A percentile compares a stretch with the other conserved stretches of the same genome.
These are phyloP conservation scores for Articulospora tetracladia DNA, from an alignment of 495 filamentous ascomycete species.

Conservation along the genomic window DNA sequence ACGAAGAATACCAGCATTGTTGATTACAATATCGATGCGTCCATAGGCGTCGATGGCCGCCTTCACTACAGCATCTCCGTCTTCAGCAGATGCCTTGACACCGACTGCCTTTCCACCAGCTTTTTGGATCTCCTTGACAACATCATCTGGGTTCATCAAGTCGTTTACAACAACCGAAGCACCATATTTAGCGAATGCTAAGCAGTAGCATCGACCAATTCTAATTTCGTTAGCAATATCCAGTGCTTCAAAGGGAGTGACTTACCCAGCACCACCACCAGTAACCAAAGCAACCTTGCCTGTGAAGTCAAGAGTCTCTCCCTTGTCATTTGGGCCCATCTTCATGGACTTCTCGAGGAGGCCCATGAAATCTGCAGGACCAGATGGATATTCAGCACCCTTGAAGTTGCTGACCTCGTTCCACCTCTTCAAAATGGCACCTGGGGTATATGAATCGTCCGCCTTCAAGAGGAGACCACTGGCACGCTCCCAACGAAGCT, in stretches of 20 bases:
- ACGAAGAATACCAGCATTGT: conserved; percentile 95
- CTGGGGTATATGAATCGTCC: conserved; percentile 82
- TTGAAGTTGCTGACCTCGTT: conserved; percentile 84
- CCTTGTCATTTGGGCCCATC: conserved; percentile 66
- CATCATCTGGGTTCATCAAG: conserved; percentile 84
- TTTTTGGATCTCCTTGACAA: conserved; percentile 89
- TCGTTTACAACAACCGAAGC: conserved; percentile 95
- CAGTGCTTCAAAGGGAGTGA: conserved; percentile 14
- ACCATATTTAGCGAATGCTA: conserved; percentile 87
- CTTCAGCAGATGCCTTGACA: conserved; percentile 90
- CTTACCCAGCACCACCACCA: conserved; percentile 79
- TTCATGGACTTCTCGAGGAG: conserved; percentile 84
- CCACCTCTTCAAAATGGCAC: conserved; percentile 87
- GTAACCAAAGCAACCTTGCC: conserved; percentile 91
- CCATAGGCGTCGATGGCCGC: conserved; percentile 90
- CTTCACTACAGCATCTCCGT: conserved; percentile 91
- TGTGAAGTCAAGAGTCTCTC: conserved; percentile 80
- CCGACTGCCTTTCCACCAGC: conserved; percentile 86
- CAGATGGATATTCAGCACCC: conserved; percentile 74
- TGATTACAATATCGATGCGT: conserved; percentile 89
- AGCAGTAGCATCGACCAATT: conserved; percentile 87
- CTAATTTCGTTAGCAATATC: conserved; percentile 33
- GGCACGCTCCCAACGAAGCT: conserved; percentile 92
- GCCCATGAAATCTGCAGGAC: conserved; percentile 84
- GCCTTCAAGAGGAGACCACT: conserved; percentile 88